Percentiles rank a stretch among this genome's conserved stretches.
phyloP scores from a whole-genome alignment of 208 protist genomes.

The Acanthamoeba castellanii region DNA sequence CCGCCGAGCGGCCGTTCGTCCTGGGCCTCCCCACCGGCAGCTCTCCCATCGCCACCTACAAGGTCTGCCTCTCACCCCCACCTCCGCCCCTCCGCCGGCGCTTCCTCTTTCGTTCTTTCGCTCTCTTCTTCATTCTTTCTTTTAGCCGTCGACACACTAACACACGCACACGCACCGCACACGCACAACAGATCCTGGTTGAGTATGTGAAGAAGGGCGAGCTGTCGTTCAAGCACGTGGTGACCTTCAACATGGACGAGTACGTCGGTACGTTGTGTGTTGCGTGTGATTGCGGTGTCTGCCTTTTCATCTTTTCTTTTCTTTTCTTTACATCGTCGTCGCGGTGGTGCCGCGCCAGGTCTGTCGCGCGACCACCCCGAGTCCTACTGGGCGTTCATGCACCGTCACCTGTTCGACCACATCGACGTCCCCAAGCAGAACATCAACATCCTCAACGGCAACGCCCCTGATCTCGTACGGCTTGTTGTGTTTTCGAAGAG shows the following conservation, averaged over 20 bases:
- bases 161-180: background rate
- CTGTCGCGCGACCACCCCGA: slow-evolving; percentile 93
- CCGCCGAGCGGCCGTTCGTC: slow-evolving; percentile 92
- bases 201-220: slow-evolving; percentile 91
- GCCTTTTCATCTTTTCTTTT: too few species aligned
- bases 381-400: slow-evolving; percentile 97
- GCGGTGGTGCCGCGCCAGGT: background rate
- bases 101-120: background rate
- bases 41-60: slow-evolving; percentile 93
- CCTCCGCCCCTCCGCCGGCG: background rate
- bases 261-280: slow-evolving; percentile 91
- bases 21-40: slow-evolving; percentile 95
- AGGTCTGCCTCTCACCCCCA: slow-evolving; percentile 72
- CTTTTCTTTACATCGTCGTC: background rate
- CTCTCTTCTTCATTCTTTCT: background rate
- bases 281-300: background rate
- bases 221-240: slow-evolving; percentile 94
- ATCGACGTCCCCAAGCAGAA: slow-evolving; percentile 94
- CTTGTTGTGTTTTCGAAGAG: too few species aligned
- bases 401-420: slow-evolving; percentile 95
- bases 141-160: background rate
- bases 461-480: slow-evolving; percentile 89
- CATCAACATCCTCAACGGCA: slow-evolving; percentile 95
- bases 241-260: slow-evolving; percentile 98
- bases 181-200: slow-evolving; percentile 88